Evolutionary conservation across 140 eudicot genomes (phyloP), one percentile per base, ranked within the genome.

Genomic region (Senecio squalidus): DNA sequence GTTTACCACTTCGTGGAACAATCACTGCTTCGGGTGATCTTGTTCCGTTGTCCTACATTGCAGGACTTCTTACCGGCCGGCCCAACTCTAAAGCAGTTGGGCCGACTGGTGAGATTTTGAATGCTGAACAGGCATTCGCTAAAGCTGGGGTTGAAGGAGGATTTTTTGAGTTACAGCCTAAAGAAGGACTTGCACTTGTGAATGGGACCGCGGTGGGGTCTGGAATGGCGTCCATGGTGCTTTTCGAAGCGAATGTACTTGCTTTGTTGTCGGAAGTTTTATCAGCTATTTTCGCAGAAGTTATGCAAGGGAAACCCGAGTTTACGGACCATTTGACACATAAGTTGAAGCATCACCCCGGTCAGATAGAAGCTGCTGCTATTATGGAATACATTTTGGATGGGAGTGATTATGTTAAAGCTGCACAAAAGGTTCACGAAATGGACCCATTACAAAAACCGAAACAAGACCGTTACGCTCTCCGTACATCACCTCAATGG

Each of bases 151-250:
- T 91, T 1, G 18, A 17, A 0, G 51, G 66, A 2, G 94, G 85
- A 1, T 91, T 91, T 55, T 91, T 91, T 26, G 86, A 87, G 79
- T 70, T 91, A 18, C 98, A 87, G 71, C 98, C 98, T 1, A 91
- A 91, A 60, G 98, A 91, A 79, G 98, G 98, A 34, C 79, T 91
- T 2, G 98, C 98, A 11, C 73, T 91, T 2, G 98, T 91, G 4
- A 91, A 91, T 70, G 96, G 98, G 15, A 91, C 98, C 0, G 95
- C 98, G 1, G 98, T 91, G 22, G 98, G 96, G 10, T 91, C 98
- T 13, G 96, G 94, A 23, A 55, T 91, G 86, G 98, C 98, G 51
- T 81, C 98, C 0, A 83, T 80, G 70, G 97, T 88, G 0, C 83
- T 90, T 9, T 90, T 82, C 24, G 97, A 90, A 47, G 80, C 97